Evolutionary conservation across 1,284 basidiomycete genomes (phyloP).

Genomic region (Marasmius tenuissimus): DNA sequence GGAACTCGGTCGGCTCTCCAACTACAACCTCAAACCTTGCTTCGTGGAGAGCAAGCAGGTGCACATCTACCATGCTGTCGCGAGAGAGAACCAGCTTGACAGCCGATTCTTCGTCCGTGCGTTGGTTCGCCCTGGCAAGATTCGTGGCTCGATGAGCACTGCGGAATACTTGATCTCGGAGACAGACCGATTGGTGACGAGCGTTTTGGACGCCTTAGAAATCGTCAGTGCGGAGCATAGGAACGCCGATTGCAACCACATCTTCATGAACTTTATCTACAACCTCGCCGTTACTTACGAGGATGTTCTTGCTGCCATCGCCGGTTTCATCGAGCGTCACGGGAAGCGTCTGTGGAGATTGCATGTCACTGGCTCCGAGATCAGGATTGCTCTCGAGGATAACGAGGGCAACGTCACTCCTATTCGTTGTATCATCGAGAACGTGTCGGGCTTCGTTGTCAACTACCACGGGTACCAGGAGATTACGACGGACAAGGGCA

Average conservation of each 20-base stretch:
- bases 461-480: conserved; percentile 99
- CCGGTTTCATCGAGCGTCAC: conserved; percentile 97
- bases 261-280: conserved; percentile 98
- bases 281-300: conserved; percentile 94
- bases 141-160: conserved; percentile 88
- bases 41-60: conserved; percentile 95
- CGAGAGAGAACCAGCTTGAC: conserved; percentile 95
- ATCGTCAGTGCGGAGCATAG: conserved; percentile 86
- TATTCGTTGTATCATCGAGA: conserved; percentile 97
- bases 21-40: conserved; percentile 94
- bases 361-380: conserved; percentile 97
- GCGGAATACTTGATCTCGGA: conserved; percentile 98
- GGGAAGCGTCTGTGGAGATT: conserved; percentile 98
- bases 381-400: conserved; percentile 93
- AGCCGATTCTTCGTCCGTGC: conserved; percentile 98
- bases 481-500: conserved; percentile 93
- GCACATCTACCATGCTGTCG: conserved; percentile 95
- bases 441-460: conserved; percentile 98
- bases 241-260: conserved; percentile 93
- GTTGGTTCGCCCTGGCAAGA: conserved; percentile 92
- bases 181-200: conserved; percentile 95
- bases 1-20: conserved; percentile 93
- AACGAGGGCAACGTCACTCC: conserved; percentile 91
- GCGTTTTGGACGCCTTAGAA: conserved; percentile 93
- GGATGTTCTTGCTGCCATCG: conserved; percentile 92